A percentile compares a stretch with the other conserved stretches of the same genome.
These are phyloP conservation scores for Solanum hybrid DNA, from an alignment of 305 asterid genomes.

Conservation along the genomic window DNA sequence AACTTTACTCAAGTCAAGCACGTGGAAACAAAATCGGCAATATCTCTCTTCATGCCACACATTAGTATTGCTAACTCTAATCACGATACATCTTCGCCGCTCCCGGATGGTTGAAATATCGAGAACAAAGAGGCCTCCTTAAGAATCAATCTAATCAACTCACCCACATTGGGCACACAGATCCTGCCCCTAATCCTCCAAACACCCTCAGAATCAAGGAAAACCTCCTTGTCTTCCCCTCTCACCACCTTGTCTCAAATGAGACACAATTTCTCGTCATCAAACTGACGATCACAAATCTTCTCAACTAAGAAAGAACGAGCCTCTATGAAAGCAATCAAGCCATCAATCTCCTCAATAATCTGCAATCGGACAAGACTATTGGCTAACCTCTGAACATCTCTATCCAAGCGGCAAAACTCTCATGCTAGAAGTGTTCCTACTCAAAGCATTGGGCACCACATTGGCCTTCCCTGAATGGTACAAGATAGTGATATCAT, in stretches of 20 bases:
- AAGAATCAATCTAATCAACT: background rate
- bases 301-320: background rate
- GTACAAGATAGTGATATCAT: background rate
- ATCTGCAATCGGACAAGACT: background rate
- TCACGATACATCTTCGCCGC: background rate
- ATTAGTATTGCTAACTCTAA: too few relatives aligned
- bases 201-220: background rate
- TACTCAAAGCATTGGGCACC: too few relatives aligned
- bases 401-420: background rate
- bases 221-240: background rate
- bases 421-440: background rate
- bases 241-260: background rate
- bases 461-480: background rate
- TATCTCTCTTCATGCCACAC: background rate
- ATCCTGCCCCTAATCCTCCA: background rate
- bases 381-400: background rate
- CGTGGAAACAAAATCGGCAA: too few relatives aligned
- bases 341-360: background rate
- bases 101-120: background rate
- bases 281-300: background rate
- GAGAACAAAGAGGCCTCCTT: background rate
- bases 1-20: too few relatives aligned
- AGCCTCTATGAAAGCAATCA: background rate
- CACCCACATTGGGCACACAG: background rate
- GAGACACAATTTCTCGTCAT: background rate